These are phyloP conservation scores for Ambrosia hybrid DNA, from an alignment of 140 eudicot genomes.

Conservation along the genomic window DNA sequence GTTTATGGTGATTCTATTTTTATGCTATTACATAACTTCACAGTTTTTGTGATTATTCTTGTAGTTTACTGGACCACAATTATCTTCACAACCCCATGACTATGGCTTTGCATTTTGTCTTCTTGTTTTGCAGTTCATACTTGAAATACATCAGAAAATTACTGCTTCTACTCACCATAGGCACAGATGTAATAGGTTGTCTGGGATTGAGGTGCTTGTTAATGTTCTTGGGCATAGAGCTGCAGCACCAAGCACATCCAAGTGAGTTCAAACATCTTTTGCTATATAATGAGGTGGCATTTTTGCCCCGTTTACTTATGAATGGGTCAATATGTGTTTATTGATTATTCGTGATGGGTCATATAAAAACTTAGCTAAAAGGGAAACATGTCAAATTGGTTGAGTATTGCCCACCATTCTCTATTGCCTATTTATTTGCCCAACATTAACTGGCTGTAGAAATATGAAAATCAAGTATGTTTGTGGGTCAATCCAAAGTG, in stretches of 20 bases:
- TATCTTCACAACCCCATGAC: not conserved
- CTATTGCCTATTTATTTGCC: not conserved
- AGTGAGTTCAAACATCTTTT: conserved; percentile 49
- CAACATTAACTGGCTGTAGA: not conserved
- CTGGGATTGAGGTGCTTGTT: conserved; percentile 92
- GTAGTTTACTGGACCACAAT: not conserved
- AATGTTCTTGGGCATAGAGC: conserved; percentile 80
- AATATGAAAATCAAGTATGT: not conserved
- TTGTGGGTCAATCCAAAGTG: not conserved
- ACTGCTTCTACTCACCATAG: conserved; percentile 71
- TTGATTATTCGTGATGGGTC: not conserved
- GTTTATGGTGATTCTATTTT: conserved; percentile 56
- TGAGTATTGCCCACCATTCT: not conserved
- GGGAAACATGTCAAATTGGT: not conserved
- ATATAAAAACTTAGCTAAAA: not conserved
- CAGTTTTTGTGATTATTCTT: not conserved
- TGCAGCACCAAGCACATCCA: conserved; percentile 78
- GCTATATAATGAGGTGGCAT: not conserved
- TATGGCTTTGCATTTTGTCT: not conserved
- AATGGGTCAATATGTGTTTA: too few species aligned
- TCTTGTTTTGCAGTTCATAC: conserved; percentile 63
- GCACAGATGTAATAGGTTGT: conserved; percentile 77
- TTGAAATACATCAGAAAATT: conserved; percentile 89
- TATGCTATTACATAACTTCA: not conserved
- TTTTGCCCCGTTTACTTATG: not conserved